phyloP scores from a whole-genome alignment of 352 stramenopile species.

The Pseudoperonospora humuli region DNA sequence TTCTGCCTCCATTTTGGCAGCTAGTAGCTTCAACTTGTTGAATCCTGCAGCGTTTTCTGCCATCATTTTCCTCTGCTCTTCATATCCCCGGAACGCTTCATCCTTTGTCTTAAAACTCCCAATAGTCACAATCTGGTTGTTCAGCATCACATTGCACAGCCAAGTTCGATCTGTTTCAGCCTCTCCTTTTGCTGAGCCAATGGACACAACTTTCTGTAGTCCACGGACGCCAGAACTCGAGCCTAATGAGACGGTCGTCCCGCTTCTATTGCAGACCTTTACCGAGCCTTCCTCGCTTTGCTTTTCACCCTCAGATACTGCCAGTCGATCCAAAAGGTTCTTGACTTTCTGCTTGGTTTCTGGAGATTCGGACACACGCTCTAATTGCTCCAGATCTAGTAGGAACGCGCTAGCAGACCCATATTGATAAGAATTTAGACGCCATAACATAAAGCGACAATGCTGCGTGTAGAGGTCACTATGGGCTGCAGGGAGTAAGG shows the following conservation, averaged over 20 bases:
- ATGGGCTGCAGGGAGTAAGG: neutral
- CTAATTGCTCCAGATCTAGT: slow-evolving; percentile 41
- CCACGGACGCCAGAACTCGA: slow-evolving; percentile 25
- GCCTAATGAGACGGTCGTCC: slow-evolving; percentile 25
- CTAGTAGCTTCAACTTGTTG: slow-evolving; percentile 22
- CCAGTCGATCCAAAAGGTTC: slow-evolving; percentile 5
- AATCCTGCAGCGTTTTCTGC: slow-evolving; percentile 16
- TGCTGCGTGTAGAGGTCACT: slow-evolving; percentile 21
- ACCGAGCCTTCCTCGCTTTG: slow-evolving; percentile 7
- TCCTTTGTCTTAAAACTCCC: slow-evolving; percentile 27
- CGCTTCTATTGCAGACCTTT: slow-evolving; percentile 13
- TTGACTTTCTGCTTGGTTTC: slow-evolving; percentile 9
- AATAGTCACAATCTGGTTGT: slow-evolving; percentile 33
- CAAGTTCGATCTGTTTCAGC: slow-evolving; percentile 20
- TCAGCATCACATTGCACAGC: slow-evolving; percentile 47
- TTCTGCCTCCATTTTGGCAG: slow-evolving; percentile 6
- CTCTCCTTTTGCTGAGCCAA: neutral
- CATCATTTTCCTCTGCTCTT: slow-evolving; percentile 28
- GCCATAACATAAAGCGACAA: slow-evolving; percentile 32
- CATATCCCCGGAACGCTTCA: slow-evolving; percentile 39
- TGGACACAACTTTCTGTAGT: slow-evolving; percentile 27
- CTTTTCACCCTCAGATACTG: slow-evolving; percentile 10
- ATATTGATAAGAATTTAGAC: slow-evolving; percentile 64
- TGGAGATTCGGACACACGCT: slow-evolving; percentile 13
- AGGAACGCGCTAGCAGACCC: slow-evolving; percentile 39